Evolutionary conservation across 2,329 filamentous ascomycete genomes (phyloP).

Genomic region (Aspergillus phoenicis): DNA sequence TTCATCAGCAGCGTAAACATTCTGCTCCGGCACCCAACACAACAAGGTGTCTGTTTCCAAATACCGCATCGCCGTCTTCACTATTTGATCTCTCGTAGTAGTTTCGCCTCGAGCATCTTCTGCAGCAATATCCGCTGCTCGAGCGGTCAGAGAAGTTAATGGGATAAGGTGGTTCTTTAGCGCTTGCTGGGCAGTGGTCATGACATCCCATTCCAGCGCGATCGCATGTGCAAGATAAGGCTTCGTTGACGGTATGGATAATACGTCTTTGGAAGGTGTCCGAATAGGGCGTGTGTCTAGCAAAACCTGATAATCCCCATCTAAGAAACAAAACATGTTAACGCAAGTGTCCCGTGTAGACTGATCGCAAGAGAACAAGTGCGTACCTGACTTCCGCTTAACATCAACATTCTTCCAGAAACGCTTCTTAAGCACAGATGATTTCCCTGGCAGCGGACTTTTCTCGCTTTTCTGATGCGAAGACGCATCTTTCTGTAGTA

Average conservation of each 20-base stretch:
- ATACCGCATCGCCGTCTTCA: constrained; percentile 75
- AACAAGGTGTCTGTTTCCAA: constrained; percentile 89
- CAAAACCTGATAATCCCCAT: constrained; percentile 63
- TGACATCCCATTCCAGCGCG: constrained; percentile 88
- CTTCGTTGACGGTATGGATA: constrained; percentile 74
- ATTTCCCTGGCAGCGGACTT: constrained; percentile 33
- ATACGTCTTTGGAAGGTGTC: constrained; percentile 70
- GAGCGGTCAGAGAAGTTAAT: constrained; percentile 79
- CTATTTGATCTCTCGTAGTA: constrained; percentile 64
- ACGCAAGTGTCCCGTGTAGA: neutral
- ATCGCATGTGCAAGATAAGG: constrained; percentile 80
- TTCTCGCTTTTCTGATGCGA: constrained; percentile 9
- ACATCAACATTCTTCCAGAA: constrained; percentile 89
- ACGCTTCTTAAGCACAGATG: constrained; percentile 62
- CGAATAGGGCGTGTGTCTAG: constrained; percentile 80
- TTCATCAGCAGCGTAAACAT: constrained; percentile 55
- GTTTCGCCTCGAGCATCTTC: constrained; percentile 61
- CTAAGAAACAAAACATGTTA: constrained; percentile 10
- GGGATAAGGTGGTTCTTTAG: constrained; percentile 86
- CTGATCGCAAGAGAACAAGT: neutral
- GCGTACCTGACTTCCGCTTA: constrained; percentile 64
- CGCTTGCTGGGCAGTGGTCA: constrained; percentile 80
- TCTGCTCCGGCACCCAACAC: constrained; percentile 74
- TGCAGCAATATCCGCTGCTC: constrained; percentile 76
- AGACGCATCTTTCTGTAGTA: constrained; percentile 47